phyloP scores from a whole-genome alignment of 139 green algal genomes.

The Volvox africanus region DNA sequence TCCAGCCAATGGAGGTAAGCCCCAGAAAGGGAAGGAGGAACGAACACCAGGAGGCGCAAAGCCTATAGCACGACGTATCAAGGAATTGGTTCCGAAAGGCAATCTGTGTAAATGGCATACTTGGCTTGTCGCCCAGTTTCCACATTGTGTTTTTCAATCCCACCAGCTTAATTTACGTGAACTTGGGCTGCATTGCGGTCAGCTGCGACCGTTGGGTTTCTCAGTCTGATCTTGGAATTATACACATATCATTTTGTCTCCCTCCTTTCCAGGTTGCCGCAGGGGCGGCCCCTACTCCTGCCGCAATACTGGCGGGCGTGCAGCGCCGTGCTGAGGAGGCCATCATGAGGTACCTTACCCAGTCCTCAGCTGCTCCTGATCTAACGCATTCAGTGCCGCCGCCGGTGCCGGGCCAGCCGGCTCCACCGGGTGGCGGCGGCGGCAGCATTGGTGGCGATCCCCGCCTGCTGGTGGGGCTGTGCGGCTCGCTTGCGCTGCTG shows the following conservation, averaged over 20 bases:
- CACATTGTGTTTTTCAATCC: too few relatives aligned
- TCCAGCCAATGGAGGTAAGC: neutral
- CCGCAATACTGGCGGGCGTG: neutral
- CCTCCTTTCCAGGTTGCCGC: neutral
- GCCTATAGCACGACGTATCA: too few relatives aligned
- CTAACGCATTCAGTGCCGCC: neutral
- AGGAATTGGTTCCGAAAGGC: too few relatives aligned
- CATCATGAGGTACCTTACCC: neutral
- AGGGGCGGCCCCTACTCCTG: neutral
- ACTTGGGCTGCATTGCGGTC: too few relatives aligned
- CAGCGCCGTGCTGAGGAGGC: conserved; percentile 28
- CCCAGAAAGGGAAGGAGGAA: too few relatives aligned
- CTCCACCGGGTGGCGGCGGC: neutral
- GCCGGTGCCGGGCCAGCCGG: neutral
- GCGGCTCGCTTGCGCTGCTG: conserved; percentile 62
- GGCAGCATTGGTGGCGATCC: neutral
- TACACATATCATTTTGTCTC: too few relatives aligned
- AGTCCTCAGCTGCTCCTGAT: neutral
- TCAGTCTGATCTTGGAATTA: too few relatives aligned
- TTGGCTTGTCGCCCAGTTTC: too few relatives aligned
- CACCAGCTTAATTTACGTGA: too few relatives aligned
- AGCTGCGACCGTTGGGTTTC: too few relatives aligned
- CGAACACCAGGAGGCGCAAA: too few relatives aligned
- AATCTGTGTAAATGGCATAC: too few relatives aligned
- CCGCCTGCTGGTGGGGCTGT: conserved; percentile 51